These are phyloP conservation scores for Talinum fruticosum DNA, from an alignment of 148 eudicot genomes.

Conservation along the genomic window DNA sequence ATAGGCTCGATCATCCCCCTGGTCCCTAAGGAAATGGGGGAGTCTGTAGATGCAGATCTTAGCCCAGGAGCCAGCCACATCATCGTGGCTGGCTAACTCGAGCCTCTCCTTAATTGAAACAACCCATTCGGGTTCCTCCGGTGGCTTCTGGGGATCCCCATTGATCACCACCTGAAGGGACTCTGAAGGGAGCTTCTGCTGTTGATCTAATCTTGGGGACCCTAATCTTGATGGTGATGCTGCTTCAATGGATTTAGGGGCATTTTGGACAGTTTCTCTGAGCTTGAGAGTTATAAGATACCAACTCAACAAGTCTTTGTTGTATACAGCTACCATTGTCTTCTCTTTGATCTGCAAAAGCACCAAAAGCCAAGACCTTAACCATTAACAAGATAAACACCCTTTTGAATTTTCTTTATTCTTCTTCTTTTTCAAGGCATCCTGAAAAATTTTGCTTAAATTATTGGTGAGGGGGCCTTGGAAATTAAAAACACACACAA, in stretches of 20 bases:
- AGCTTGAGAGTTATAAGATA: conserved; percentile 85
- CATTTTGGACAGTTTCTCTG: conserved; percentile 59
- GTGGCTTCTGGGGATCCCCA: conserved; percentile 24
- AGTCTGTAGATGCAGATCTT: conserved; percentile 63
- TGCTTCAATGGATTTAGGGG: conserved; percentile 28
- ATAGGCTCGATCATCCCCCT: conserved; percentile 53
- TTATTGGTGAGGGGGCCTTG: neutral
- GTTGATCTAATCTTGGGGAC: neutral
- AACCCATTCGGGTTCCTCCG: conserved; percentile 63
- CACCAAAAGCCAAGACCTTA: neutral
- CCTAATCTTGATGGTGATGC: conserved; percentile 14
- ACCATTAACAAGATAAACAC: neutral
- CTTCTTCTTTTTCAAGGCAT: neutral
- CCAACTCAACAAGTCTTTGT: conserved; percentile 93
- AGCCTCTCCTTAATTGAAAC: conserved; percentile 56
- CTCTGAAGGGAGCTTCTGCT: conserved; percentile 20
- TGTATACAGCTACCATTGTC: conserved; percentile 91
- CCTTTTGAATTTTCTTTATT: neutral
- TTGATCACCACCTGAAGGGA: conserved; percentile 28
- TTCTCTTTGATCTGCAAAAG: neutral
- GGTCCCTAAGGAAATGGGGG: conserved; percentile 55
- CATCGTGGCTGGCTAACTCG: conserved; percentile 53
- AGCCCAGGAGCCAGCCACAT: conserved; percentile 53
- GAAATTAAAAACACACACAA: neutral
- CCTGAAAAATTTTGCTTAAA: neutral